Percentiles rank a stretch among this genome's conserved stretches.
Conservation (phyloP, 139 green algal genomes). For the Picochlorum sp. region DNA sequence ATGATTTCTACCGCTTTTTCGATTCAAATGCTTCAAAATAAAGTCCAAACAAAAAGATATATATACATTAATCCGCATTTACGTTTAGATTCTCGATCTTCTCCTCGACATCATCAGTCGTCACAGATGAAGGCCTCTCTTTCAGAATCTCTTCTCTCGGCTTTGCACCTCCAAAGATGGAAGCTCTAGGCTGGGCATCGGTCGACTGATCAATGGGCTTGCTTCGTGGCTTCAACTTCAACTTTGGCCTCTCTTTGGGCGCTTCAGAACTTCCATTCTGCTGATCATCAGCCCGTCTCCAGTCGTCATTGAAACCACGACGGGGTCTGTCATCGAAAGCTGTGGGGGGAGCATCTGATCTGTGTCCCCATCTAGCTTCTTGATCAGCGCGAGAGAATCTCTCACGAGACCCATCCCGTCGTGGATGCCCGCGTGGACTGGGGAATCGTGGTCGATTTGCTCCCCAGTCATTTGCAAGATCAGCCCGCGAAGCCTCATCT, state of each 20-base stretch:
- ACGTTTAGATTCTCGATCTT: constrained; percentile 47
- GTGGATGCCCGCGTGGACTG: constrained; percentile 7
- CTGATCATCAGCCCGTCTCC: not conserved
- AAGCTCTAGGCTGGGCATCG: constrained; percentile 5
- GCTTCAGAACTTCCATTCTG: constrained; percentile 24
- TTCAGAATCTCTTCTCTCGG: constrained; percentile 82
- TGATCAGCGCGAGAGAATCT: constrained; percentile 28
- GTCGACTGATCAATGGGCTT: constrained; percentile 21
- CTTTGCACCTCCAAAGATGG: constrained; percentile 67
- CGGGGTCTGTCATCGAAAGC: constrained; percentile 18
- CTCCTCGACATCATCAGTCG: constrained; percentile 41
- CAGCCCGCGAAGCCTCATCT: constrained; percentile 46
- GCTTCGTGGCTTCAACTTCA: constrained; percentile 55
- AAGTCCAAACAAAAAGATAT: not conserved
- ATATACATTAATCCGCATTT: not conserved
- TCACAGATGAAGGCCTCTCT: constrained; percentile 10
- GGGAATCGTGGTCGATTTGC: constrained; percentile 15
- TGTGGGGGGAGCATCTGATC: constrained; percentile 18
- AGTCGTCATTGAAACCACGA: constrained; percentile 13
- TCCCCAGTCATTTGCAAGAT: constrained; percentile 63
- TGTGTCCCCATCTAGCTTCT: constrained; percentile 28
- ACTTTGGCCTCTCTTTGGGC: constrained; percentile 29
- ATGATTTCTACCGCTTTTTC: no score
- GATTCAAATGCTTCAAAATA: constrained; percentile 1
- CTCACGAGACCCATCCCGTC: constrained; percentile 15